These are phyloP conservation scores for Pyricularia grisea DNA, from an alignment of 2,329 filamentous ascomycete genomes.

Conservation along the genomic window DNA sequence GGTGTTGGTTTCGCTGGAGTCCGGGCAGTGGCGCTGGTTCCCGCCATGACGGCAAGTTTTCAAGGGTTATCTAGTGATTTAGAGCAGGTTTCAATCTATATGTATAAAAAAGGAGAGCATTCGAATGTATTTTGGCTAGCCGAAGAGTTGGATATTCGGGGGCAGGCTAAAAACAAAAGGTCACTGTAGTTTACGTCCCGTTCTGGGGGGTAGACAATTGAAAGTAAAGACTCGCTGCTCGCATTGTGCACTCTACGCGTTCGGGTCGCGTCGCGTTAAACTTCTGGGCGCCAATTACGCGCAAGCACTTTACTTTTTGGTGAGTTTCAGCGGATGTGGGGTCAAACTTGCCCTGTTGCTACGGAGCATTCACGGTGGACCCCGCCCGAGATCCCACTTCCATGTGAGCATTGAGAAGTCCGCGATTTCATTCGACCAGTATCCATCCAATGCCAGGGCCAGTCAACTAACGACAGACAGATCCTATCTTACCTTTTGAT, in stretches of 20 bases:
- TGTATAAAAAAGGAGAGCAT: background rate
- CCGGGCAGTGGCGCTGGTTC: constrained; percentile 18
- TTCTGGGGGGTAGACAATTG: background rate
- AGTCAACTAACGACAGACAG: background rate
- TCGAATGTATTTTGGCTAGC: background rate
- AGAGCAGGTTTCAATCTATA: background rate
- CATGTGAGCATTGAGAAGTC: background rate
- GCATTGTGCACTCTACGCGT: background rate
- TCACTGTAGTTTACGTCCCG: background rate
- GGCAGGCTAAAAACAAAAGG: background rate
- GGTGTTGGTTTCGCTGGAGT: constrained; percentile 25
- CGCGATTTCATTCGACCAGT: background rate
- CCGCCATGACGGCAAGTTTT: constrained; percentile 13
- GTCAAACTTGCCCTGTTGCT: background rate
- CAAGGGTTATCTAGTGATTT: background rate
- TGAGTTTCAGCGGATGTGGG: background rate
- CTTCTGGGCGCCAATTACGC: background rate
- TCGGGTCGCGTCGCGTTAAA: background rate
- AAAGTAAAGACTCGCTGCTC: background rate
- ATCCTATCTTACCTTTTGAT: background rate
- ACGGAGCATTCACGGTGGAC: background rate
- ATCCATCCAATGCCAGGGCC: background rate
- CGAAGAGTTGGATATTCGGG: background rate
- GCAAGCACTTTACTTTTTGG: background rate
- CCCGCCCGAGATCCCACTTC: background rate